Base-by-base conservation (phyloP, 2,329 filamentous ascomycete species). In the Talaromyces sp. region DNA sequence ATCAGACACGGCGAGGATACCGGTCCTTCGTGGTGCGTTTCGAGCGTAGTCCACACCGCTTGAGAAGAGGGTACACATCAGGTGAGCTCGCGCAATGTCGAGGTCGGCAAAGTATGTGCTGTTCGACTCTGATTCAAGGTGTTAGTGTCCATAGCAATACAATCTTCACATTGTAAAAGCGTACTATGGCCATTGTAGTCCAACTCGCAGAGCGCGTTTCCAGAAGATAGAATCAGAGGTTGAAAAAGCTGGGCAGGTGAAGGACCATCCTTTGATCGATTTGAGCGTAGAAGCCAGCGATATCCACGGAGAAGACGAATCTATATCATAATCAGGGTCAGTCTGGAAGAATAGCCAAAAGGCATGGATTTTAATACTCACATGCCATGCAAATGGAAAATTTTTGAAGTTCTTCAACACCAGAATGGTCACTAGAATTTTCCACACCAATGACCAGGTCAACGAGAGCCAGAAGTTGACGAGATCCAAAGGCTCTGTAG, bases 61-160 rank as follows among this genome's bases (percentile, higher is more conserved):
- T 1, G 66, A 66, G 19, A 68, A 68, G 13, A 68, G 67, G 0
- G 64, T 64, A 31, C 78, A 79, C 59, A 84, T 78, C n/a, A 82
- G 75, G 50, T 83, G 78, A 2, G 82, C 82, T 31, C 83, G 81
- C 3, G 80, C 78, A 49, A 84, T 79, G 71, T 86, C 84, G 64
- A 85, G 79, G 69, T 86, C 84, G 67, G 79, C 74, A 71, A 86
- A 86, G 73, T 85, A 86, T 7, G 84, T 86, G 60, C 75, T 79
- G 73, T 86, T 86, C 49, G 78, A 81, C 70, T 86, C 66, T 67
- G 3, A 7, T 7, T 31, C 27, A 14, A 33, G 13, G n/a, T 9
- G n/a, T 63, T 19, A 63, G 50, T 24, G 16, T 33, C 37, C 3
- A 35, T n/a, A 52, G 16, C 3, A 19, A 5, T 24, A 22, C 24